Percentiles rank a stretch among this genome's conserved stretches.
Conservation (phyloP, 2,329 filamentous ascomycete species). For the Neonectria punicea region DNA sequence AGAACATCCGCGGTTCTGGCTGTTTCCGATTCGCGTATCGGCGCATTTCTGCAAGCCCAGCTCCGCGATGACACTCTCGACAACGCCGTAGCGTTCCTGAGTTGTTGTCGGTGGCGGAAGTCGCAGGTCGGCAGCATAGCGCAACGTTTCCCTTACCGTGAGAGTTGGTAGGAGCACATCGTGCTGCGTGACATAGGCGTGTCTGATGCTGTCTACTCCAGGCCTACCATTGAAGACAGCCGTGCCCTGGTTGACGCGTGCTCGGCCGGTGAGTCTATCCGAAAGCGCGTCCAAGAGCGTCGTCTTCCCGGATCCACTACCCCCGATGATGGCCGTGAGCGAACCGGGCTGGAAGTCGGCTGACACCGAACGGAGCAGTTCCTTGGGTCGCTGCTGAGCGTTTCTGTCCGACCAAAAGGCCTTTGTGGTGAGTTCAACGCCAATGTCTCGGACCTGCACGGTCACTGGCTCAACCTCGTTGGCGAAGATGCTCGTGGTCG, state of each 20-base stretch:
- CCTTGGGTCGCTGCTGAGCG: conserved; percentile 51
- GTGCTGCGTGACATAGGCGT: conserved; percentile 80
- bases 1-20: conserved; percentile 76
- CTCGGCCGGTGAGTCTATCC: conserved; percentile 67
- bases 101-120: conserved; percentile 70
- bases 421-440: conserved; percentile 65
- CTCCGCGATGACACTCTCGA: conserved; percentile 79
- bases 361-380: conserved; percentile 69
- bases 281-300: conserved; percentile 77
- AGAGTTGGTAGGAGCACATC: conserved; percentile 78
- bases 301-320: conserved; percentile 77
- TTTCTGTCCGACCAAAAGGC: conserved; percentile 56
- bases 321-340: conserved; percentile 78
- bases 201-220: conserved; percentile 63
- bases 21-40: conserved; percentile 76
- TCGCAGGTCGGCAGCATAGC: conserved; percentile 76
- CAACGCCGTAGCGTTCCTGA: conserved; percentile 68
- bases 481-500: conserved; percentile 46
- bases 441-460: conserved; percentile 62
- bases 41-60: conserved; percentile 80
- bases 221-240: conserved; percentile 69
- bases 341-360: conserved; percentile 69
- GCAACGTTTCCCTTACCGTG: conserved; percentile 77
- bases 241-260: conserved; percentile 60
- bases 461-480: conserved; percentile 63